phyloP scores from a whole-genome alignment of 768 basidiomycete genomes.

The Termitomyces bulborhizus region DNA sequence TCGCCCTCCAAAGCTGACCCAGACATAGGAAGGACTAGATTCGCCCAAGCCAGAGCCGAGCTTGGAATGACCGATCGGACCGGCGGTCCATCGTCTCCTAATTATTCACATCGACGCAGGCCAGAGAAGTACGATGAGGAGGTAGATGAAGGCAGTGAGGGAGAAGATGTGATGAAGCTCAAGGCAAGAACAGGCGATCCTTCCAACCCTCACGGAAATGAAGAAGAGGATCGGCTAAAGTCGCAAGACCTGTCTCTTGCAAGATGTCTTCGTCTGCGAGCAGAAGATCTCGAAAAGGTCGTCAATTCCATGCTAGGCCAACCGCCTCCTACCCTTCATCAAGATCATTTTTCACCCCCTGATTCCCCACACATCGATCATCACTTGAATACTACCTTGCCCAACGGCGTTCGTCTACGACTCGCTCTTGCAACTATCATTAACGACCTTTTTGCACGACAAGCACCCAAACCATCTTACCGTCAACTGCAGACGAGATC shows the following conservation, averaged over 20 bases:
- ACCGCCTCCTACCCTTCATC: conserved; percentile 63
- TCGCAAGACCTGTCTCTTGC: conserved; percentile 61
- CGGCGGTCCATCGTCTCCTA: conserved; percentile 54
- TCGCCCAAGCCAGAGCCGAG: conserved; percentile 79
- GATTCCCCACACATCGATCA: conserved; percentile 39
- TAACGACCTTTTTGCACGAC: conserved; percentile 77
- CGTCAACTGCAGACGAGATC: conserved; percentile 23
- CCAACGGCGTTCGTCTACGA: conserved; percentile 76
- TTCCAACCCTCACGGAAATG: conserved; percentile 40
- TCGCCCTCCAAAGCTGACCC: not conserved
- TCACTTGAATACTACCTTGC: conserved; percentile 57
- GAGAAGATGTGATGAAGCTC: conserved; percentile 48
- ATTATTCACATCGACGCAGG: conserved; percentile 58
- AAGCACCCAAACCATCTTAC: conserved; percentile 49
- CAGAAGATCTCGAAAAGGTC: conserved; percentile 81
- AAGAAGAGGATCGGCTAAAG: conserved; percentile 51
- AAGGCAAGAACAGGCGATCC: conserved; percentile 45
- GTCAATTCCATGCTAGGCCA: conserved; percentile 77
- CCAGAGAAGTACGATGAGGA: conserved; percentile 78
- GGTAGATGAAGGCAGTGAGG: conserved; percentile 58
- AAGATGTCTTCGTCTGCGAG: conserved; percentile 57
- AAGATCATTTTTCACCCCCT: conserved; percentile 40
- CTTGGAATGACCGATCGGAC: conserved; percentile 82
- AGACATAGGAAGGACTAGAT: conserved; percentile 55
- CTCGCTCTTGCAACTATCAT: conserved; percentile 71